Evolutionary conservation across 179 eudicot genomes (phyloP), one percentile per base, ranked within the genome.

Genomic region (Gypsophila paniculata): DNA sequence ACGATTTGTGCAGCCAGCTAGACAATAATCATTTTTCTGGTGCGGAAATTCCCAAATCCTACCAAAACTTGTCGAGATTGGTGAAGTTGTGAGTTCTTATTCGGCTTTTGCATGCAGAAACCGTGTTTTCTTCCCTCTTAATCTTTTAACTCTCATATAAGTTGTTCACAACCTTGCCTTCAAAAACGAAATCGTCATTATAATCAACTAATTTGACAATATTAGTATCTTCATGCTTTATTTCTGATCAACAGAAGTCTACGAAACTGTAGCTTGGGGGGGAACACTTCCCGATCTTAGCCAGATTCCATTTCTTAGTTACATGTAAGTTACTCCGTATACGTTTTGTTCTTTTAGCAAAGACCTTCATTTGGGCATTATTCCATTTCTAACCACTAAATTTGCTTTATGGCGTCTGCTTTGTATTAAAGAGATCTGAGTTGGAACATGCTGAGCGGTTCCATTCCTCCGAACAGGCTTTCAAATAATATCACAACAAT

Each of bases 221-320:
- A 25, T 17, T 22, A 59, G 55, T 25, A 64, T 17, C 64, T 34
- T 77, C 39, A 48, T 66, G 59, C 36, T 53, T 32, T 75, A 73
- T 62, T 77, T 75, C 61, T 58, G 61, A 46, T 74, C 57, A 79
- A 58, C 87, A 86, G 90, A 81, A 86, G 90, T 77, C 78, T 86
- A 38, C 80, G 88, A 79, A 82, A 86, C 81, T 86, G 88, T 75
- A 81, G 79, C 75, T 74, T 86, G n/a, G 75, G 65, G 67, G 60
- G 90, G 90, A 77, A 29, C 74, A n/a, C 44, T 86, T 54, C 96
- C 92, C 72, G 89, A 86, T 76, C 80, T 90, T 64, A 83, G 92
- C 78, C 60, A 72, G 39, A 76, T 90, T 65, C 67, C 86, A 39
- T 67, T 73, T 34, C 86, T 90, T 69, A 76, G 74, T 70, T 90